Evolutionary conservation across 192 early-diverging fungal genomes (phyloP).

Genomic region (Linnemannia exigua): DNA sequence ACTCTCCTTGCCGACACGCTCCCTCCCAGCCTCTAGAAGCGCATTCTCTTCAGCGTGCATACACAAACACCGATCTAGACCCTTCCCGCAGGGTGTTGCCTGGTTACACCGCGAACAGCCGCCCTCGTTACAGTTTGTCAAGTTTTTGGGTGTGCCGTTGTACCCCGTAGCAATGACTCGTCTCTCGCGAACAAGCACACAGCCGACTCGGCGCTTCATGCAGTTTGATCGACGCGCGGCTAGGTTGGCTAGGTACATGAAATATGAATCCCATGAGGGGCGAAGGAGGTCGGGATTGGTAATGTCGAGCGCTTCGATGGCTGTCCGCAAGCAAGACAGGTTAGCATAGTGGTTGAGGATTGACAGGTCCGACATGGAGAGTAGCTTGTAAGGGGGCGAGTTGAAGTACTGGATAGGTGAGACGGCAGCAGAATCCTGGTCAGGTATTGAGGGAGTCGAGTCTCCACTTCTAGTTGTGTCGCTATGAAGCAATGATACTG

Average conservation of each 20-base stretch:
- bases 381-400: conserved; percentile 48
- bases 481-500: not conserved
- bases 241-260: conserved; percentile 94
- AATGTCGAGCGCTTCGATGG: conserved; percentile 71
- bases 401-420: not conserved
- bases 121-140: conserved; percentile 95
- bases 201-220: conserved; percentile 99
- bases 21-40: conserved; percentile 94
- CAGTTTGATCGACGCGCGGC: conserved; percentile 94
- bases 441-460: not conserved
- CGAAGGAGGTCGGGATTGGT: conserved; percentile 82
- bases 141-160: conserved; percentile 95
- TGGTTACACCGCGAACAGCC: conserved; percentile 96
- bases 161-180: conserved; percentile 98
- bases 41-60: conserved; percentile 99
- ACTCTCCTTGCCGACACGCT: conserved; percentile 80
- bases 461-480: not conserved
- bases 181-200: conserved; percentile 89
- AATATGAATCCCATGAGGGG: conserved; percentile 98
- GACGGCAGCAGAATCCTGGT: not conserved
- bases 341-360: conserved; percentile 72
- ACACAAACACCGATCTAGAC: conserved; percentile 92
- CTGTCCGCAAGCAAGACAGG: conserved; percentile 48
- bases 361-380: conserved; percentile 70
- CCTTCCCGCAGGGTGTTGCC: conserved; percentile 81